Conservation (phyloP, 2,329 filamentous ascomycete genomes). For the Beauveria sp. region DNA sequence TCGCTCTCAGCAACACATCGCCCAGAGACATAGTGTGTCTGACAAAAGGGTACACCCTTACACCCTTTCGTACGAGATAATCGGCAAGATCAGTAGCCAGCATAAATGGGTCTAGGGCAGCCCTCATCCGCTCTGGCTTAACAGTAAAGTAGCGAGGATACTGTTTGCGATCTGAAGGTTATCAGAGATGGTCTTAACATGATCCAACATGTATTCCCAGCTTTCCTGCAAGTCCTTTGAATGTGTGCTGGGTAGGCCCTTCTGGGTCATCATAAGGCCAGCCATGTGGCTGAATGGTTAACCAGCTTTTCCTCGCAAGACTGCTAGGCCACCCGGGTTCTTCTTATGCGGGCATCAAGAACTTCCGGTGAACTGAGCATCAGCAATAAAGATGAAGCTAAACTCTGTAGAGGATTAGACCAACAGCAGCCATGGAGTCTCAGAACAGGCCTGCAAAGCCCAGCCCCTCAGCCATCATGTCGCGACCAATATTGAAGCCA, state of each 20-base stretch:
- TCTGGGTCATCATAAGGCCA: constrained; percentile 62
- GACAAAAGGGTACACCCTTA: constrained; percentile 69
- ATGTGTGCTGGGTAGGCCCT: constrained; percentile 72
- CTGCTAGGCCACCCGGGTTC: background rate
- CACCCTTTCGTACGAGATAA: constrained; percentile 56
- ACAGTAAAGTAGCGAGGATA: constrained; percentile 67
- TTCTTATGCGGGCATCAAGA: background rate
- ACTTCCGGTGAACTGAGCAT: background rate
- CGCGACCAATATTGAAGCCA: background rate
- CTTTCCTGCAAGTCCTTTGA: constrained; percentile 75
- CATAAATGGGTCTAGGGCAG: constrained; percentile 75
- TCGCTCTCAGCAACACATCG: constrained; percentile 63
- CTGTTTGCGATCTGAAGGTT: constrained; percentile 78
- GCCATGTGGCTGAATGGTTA: background rate
- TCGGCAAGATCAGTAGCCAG: constrained; percentile 65
- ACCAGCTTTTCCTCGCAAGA: constrained; percentile 53
- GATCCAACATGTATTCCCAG: constrained; percentile 77
- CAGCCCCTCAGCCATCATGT: background rate
- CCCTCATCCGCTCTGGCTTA: constrained; percentile 67
- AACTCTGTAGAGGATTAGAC: background rate
- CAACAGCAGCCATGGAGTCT: background rate
- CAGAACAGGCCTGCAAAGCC: background rate
- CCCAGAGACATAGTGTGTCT: constrained; percentile 73
- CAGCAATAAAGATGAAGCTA: background rate
- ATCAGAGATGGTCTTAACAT: constrained; percentile 73